phyloP scores from a whole-genome alignment of 1,284 basidiomycete species.

The Testicularia cyperi region DNA sequence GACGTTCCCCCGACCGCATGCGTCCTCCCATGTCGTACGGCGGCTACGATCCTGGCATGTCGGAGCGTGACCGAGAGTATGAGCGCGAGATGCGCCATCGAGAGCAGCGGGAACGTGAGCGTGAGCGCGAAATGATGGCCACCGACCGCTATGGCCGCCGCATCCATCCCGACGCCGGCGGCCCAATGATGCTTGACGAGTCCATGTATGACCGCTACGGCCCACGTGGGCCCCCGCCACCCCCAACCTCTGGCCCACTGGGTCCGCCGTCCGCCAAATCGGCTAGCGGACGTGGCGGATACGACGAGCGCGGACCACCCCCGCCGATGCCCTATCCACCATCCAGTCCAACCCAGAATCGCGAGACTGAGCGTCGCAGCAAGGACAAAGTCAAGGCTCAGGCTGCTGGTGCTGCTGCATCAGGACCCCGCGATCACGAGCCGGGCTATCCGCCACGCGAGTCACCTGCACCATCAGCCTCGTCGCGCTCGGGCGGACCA shows the following conservation, averaged over 20 bases:
- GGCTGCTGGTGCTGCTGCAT: not conserved
- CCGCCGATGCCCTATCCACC: slow-evolving; percentile 33
- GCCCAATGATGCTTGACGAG: slow-evolving; percentile 31
- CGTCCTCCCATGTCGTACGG: slow-evolving; percentile 22
- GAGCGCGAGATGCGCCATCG: slow-evolving; percentile 10
- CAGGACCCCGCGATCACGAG: not conserved
- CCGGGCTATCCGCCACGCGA: slow-evolving; percentile 8
- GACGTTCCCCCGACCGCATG: slow-evolving; percentile 35
- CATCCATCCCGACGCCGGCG: slow-evolving; percentile 9
- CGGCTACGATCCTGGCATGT: slow-evolving; percentile 21
- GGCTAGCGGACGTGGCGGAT: slow-evolving; percentile 6
- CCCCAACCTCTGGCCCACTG: slow-evolving; percentile 23
- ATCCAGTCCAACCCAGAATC: slow-evolving; percentile 27
- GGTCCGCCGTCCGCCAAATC: slow-evolving; percentile 22
- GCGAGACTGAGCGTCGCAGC: slow-evolving; percentile 29
- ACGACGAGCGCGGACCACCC: slow-evolving; percentile 29
- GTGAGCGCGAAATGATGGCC: slow-evolving; percentile 27
- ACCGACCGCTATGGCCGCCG: slow-evolving; percentile 34
- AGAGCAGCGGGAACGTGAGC: slow-evolving; percentile 17
- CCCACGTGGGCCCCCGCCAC: slow-evolving; percentile 25
- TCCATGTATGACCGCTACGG: slow-evolving; percentile 31
- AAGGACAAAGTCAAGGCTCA: slow-evolving; percentile 21
- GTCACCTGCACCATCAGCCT: slow-evolving; percentile 12
- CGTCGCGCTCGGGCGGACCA: slow-evolving; percentile 4
- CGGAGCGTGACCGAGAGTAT: slow-evolving; percentile 20